phyloP scores from a whole-genome alignment of 2,329 filamentous ascomycete genomes.

The Arthrobotrys sphaeroides region DNA sequence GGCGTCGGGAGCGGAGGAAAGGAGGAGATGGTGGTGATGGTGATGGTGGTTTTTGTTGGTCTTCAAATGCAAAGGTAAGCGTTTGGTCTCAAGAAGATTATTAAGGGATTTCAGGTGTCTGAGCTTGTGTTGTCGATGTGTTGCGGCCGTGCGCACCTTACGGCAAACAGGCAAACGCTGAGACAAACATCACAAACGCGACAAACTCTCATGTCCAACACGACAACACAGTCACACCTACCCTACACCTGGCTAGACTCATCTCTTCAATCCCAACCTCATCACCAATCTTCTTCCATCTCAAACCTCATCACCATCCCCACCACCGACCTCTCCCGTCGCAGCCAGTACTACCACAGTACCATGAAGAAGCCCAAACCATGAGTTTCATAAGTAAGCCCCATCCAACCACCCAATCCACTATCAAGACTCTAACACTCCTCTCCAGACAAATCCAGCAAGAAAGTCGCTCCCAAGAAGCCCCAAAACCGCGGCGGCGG shows the following conservation, averaged over 20 bases:
- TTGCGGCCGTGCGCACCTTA: neutral
- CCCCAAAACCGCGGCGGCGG: conserved; percentile 41
- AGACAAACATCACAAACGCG: too few species aligned
- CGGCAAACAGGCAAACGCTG: too few species aligned
- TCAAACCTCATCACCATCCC: neutral
- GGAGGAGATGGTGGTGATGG: conserved; percentile 29
- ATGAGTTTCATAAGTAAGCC: conserved; percentile 52
- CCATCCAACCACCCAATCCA: neutral
- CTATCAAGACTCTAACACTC: neutral
- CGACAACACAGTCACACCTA: too few species aligned
- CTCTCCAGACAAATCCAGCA: conserved; percentile 47
- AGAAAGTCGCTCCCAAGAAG: conserved; percentile 49
- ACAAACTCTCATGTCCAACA: too few species aligned
- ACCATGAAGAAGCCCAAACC: conserved; percentile 15
- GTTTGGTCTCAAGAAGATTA: neutral
- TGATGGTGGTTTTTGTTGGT: conserved; percentile 24
- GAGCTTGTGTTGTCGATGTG: conserved; percentile 16
- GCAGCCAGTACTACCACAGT: neutral
- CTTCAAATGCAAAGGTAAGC: neutral
- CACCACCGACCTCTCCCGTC: conserved; percentile 3
- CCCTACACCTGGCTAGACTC: neutral
- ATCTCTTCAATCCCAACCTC: neutral
- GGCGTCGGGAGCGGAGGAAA: conserved; percentile 22
- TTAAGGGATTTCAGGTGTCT: neutral
- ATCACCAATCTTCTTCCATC: neutral